Evolutionary conservation across 2,329 filamentous ascomycete genomes (phyloP), one percentile per base, ranked within the genome.

Genomic region (Microdochium bolleyi): DNA sequence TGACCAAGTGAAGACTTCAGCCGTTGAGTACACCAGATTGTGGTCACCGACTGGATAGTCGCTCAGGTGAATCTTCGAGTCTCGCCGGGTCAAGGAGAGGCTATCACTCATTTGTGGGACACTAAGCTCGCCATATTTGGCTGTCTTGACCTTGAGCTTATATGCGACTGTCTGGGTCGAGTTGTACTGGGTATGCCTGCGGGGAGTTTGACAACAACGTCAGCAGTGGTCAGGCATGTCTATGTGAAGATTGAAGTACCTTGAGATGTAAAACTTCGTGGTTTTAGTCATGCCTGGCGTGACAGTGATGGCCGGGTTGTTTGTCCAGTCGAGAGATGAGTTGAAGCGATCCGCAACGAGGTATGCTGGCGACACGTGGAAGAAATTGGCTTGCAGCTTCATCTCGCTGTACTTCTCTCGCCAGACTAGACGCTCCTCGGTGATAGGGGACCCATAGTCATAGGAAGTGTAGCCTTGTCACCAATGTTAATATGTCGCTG

Each of bases 321-420:
- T 63, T 24, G 75, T 83, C 61, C 79, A 81, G 2, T 30, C 27
- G 27, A 30, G 27, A 30, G 27, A 30, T 11, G 27, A 30, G 27
- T 30, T 30, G 27, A 30, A 30, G 5, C 27, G 27, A 30, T 30
- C 27, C 5, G 27, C 27, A 30, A 30, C 27, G 27, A 30, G 27
- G 11, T 30, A 30, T 11, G 27, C 27, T 5, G 27, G 27, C 27
- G 27, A 30, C 5, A 30, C 27, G 59, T 85, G 85, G 51, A 89
- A 67, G 66, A 92, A 92, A 59, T 89, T 87, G 24, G 81, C 87
- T 56, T 89, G 73, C 1, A 92, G 77, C 62, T 92, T 94, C 24
- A 88, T 73, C 64, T 94, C 88, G 44, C 83, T 85, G 65, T 90
- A 92, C 65, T 92, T 92, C 63, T 91, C 87, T 1, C 87, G 78